These are phyloP conservation scores for Schwanniomyces yamadae DNA, from an alignment of 805 yeast genomes.

Conservation along the genomic window DNA sequence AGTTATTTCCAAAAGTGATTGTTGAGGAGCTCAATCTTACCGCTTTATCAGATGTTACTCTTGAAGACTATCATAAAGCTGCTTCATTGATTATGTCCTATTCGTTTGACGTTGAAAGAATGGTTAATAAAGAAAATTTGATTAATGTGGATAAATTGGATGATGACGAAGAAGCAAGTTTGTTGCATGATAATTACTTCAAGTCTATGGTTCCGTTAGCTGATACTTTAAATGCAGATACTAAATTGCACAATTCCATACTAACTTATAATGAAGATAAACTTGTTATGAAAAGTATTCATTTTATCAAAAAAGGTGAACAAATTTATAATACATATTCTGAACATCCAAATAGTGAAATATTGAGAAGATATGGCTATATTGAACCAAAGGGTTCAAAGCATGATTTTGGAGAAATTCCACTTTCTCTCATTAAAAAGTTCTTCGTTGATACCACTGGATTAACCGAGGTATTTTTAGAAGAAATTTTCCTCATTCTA, in stretches of 20 bases:
- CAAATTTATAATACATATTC: slow-evolving; percentile 90
- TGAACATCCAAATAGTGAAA: slow-evolving; percentile 87
- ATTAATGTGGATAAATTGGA: slow-evolving; percentile 20
- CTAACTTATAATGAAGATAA: slow-evolving; percentile 49
- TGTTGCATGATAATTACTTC: slow-evolving; percentile 34
- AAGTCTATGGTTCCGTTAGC: slow-evolving; percentile 95
- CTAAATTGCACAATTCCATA: slow-evolving; percentile 72
- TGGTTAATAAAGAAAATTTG: slow-evolving; percentile 23
- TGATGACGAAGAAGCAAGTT: slow-evolving; percentile 19
- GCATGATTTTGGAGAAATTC: slow-evolving; percentile 79
- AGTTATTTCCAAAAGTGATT: slow-evolving; percentile 41
- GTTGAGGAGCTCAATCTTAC: slow-evolving; percentile 25
- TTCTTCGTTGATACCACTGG: slow-evolving; percentile 27
- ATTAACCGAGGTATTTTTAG: slow-evolving; percentile 27
- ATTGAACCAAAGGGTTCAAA: slow-evolving; percentile 73
- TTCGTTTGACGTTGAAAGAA: slow-evolving; percentile 80
- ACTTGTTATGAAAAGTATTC: slow-evolving; percentile 71
- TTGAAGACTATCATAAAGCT: slow-evolving; percentile 63
- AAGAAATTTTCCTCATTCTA: slow-evolving; percentile 32
- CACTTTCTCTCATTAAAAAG: slow-evolving; percentile 40
- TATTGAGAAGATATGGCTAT: slow-evolving; percentile 87
- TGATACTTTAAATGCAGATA: slow-evolving; percentile 86
- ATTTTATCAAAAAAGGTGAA: slow-evolving; percentile 57
- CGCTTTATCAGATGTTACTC: slow-evolving; percentile 30
- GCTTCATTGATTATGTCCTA: slow-evolving; percentile 87